Percentiles rank a stretch among this genome's conserved stretches.
Conservation (phyloP, 257 asterid species). For the Cordia subcordata region DNA sequence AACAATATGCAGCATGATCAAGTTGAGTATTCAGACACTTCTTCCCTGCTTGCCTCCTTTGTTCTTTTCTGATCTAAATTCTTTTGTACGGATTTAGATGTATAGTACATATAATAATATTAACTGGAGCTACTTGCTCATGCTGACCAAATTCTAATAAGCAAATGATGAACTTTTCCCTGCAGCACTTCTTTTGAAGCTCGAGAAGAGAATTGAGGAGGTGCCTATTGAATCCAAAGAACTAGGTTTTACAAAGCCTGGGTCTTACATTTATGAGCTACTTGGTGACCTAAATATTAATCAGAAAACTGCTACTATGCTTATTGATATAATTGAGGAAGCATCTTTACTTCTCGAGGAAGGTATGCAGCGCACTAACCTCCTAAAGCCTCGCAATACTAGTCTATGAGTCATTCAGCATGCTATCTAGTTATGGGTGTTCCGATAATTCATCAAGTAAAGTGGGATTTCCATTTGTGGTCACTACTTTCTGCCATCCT, state of each 20-base stretch:
- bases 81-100: no score
- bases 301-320: slow-evolving; percentile 61
- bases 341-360: slow-evolving; percentile 82
- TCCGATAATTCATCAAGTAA: neutral
- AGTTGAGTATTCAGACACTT: no score
- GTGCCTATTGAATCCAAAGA: slow-evolving; percentile 84
- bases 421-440: neutral
- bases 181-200: slow-evolving; percentile 94
- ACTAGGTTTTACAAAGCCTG: slow-evolving; percentile 85
- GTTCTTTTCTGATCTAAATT: no score
- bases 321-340: slow-evolving; percentile 70
- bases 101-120: no score
- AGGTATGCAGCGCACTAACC: slow-evolving; percentile 45
- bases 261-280: slow-evolving; percentile 89
- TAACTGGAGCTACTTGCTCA: neutral
- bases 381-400: slow-evolving; percentile 18
- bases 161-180: slow-evolving; percentile 27
- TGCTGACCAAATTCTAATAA: neutral
- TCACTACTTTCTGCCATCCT: no score
- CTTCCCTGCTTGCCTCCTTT: no score
- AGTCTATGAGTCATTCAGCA: slow-evolving; percentile 8
- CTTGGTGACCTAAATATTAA: slow-evolving; percentile 79
- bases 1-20: no score
- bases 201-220: slow-evolving; percentile 81
- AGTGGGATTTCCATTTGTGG: neutral